Evolutionary conservation across 2,329 filamentous ascomycete species (phyloP).

Genomic region (Fusarium globosum): DNA sequence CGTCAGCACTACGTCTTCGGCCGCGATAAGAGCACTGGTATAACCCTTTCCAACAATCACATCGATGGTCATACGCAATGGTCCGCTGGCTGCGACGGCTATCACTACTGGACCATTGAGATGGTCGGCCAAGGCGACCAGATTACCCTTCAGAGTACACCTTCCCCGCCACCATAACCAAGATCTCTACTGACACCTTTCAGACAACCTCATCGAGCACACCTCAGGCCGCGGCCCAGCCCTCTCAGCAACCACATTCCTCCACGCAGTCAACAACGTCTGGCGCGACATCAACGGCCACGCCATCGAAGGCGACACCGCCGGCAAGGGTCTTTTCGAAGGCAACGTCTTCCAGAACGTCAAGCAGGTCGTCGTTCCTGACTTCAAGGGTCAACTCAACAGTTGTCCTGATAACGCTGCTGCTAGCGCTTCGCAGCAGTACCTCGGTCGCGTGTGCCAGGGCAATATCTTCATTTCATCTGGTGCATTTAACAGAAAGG

Average conservation of each 20-base stretch:
- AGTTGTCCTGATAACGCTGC: constrained; percentile 33
- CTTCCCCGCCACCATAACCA: fast-evolving
- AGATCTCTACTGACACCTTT: neutral
- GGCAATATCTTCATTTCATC: constrained; percentile 22
- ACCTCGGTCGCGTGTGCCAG: constrained; percentile 25
- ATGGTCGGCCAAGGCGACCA: constrained; percentile 27
- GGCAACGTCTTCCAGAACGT: constrained; percentile 44
- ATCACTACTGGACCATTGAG: constrained; percentile 57
- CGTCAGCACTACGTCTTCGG: constrained; percentile 35
- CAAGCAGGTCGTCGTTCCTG: constrained; percentile 27
- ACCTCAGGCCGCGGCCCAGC: constrained; percentile 45
- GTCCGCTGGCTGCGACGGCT: constrained; percentile 56
- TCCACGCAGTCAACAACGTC: constrained; percentile 48
- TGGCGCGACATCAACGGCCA: constrained; percentile 45
- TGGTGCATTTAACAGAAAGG: constrained; percentile 6
- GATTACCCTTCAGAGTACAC: constrained; percentile 4
- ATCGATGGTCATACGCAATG: constrained; percentile 57
- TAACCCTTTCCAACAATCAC: constrained; percentile 60
- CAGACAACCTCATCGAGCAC: constrained; percentile 26
- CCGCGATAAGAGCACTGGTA: constrained; percentile 43
- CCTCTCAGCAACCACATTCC: constrained; percentile 43
- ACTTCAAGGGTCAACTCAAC: constrained; percentile 43
- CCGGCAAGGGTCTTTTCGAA: constrained; percentile 43
- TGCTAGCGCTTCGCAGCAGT: constrained; percentile 21
- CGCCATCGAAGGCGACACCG: constrained; percentile 41